Percentiles rank a stretch among this genome's conserved stretches.
phyloP scores from a whole-genome alignment of 345 rosid species.

The Raphanus raphanistrum region DNA sequence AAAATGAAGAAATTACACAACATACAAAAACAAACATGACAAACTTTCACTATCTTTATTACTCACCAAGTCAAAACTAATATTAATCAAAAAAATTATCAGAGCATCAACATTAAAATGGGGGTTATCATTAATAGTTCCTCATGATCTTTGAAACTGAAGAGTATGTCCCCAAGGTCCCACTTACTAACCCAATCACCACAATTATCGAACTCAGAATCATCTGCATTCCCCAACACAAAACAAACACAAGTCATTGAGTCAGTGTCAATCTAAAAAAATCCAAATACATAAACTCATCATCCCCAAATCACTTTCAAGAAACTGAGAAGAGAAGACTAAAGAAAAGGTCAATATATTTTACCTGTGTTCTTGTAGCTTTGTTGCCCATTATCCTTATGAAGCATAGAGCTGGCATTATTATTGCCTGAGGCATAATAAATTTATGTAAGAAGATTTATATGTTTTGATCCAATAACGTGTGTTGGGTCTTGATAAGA shows the following conservation, averaged over 20 bases:
- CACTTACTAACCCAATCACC: slow-evolving; percentile 54
- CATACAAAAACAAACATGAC: background rate
- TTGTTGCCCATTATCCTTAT: slow-evolving; percentile 65
- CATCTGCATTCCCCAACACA: slow-evolving; percentile 42
- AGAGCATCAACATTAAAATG: slow-evolving; percentile 17
- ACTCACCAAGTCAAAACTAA: background rate
- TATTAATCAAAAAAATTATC: slow-evolving; percentile 18
- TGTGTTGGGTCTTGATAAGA: background rate
- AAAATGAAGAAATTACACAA: background rate
- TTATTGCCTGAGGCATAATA: slow-evolving; percentile 55
- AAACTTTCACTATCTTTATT: slow-evolving; percentile 7
- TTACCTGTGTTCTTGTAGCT: slow-evolving; percentile 70
- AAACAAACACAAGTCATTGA: background rate
- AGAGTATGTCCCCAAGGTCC: slow-evolving; percentile 66
- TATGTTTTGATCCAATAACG: slow-evolving; percentile 9
- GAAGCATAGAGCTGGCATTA: slow-evolving; percentile 80
- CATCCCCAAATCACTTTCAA: background rate
- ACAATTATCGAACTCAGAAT: slow-evolving; percentile 42
- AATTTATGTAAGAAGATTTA: background rate
- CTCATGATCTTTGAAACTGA: slow-evolving; percentile 48
- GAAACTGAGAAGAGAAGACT: slow-evolving; percentile 20
- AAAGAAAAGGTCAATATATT: background rate
- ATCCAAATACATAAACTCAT: background rate
- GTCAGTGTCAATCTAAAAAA: slow-evolving; percentile 4
- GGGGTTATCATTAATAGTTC: slow-evolving; percentile 32